phyloP scores from a whole-genome alignment of 345 rosid genomes.

The Citrus mangshanensis region DNA sequence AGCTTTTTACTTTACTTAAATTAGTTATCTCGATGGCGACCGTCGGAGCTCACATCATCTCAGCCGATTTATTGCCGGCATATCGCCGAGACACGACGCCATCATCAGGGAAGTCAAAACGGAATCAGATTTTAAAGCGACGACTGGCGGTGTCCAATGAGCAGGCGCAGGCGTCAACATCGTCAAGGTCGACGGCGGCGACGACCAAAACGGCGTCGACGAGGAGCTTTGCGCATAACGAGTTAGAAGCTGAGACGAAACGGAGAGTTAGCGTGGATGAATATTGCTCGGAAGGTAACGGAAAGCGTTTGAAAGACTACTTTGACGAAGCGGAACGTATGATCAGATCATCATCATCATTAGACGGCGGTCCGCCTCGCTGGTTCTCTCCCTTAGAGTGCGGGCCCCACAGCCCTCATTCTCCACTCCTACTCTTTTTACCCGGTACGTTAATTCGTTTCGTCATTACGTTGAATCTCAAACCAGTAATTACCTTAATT shows the following conservation, averaged over 20 bases:
- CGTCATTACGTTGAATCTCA: too few relatives aligned
- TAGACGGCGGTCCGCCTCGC: slow-evolving; percentile 51
- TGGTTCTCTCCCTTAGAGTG: slow-evolving; percentile 65
- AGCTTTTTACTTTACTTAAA: not conserved
- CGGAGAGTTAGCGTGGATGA: not conserved
- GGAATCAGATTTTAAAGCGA: not conserved
- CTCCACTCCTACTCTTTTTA: slow-evolving; percentile 51
- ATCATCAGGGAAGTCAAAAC: not conserved
- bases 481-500: too few relatives aligned
- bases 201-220: not conserved
- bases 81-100: not conserved
- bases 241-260: not conserved
- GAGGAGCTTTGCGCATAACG: not conserved
- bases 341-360: slow-evolving; percentile 16
- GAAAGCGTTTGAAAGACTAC: slow-evolving; percentile 39
- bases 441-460: slow-evolving; percentile 31
- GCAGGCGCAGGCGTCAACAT: not conserved
- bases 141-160: not conserved
- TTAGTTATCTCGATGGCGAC: slow-evolving; percentile 17
- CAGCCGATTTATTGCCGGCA: not conserved
- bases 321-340: slow-evolving; percentile 35
- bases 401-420: slow-evolving; percentile 14
- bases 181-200: not conserved
- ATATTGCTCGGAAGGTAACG: not conserved
- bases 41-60: slow-evolving; percentile 1